Conservation (phyloP, 2,329 filamentous ascomycete species). For the Stenocarpella maydis region DNA sequence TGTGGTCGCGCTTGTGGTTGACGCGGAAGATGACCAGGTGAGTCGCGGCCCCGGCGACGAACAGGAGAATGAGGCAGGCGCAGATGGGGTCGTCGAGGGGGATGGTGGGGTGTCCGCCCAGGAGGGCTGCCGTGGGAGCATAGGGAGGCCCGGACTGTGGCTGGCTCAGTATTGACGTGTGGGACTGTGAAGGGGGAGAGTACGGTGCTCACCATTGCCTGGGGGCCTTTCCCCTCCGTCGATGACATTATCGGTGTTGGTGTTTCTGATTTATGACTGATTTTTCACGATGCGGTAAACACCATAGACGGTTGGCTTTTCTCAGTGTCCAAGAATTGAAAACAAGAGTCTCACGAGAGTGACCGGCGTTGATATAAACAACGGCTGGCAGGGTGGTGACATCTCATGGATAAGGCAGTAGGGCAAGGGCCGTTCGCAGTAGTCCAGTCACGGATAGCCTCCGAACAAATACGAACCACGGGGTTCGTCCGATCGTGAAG, state of each 20-base stretch:
- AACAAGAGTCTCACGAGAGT: background rate
- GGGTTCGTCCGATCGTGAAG: background rate
- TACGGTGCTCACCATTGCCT: conserved; percentile 18
- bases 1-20: conserved; percentile 60
- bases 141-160: conserved; percentile 48
- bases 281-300: background rate
- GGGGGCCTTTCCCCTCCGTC: background rate
- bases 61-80: conserved; percentile 68
- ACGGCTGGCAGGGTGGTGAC: background rate
- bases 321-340: background rate
- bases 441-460: background rate
- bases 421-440: conserved; percentile 18
- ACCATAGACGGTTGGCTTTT: background rate
- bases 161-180: background rate
- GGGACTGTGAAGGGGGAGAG: background rate
- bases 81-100: conserved; percentile 71
- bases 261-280: background rate
- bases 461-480: background rate
- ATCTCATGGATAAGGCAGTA: background rate
- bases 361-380: background rate
- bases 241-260: background rate
- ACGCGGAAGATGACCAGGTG: conserved; percentile 67
- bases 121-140: conserved; percentile 52
- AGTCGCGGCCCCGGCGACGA: conserved; percentile 57
- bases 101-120: conserved; percentile 66